Evolutionary conservation across 2,329 filamentous ascomycete species (phyloP).

Genomic region (Aspergillus sp.): DNA sequence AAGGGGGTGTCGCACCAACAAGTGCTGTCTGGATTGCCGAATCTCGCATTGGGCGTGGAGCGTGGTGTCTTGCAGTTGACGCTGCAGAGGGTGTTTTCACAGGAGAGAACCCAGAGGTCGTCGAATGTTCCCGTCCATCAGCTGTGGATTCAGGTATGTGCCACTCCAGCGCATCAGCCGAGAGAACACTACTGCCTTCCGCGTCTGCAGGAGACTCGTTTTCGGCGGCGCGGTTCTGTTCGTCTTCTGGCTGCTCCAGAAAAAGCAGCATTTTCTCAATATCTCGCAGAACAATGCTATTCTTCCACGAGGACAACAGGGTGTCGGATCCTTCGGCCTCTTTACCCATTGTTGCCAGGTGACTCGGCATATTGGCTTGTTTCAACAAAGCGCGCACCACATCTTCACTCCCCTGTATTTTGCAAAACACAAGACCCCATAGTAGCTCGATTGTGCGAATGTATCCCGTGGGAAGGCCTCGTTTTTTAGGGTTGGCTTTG

Average conservation of each 20-base stretch:
- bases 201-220: conserved; percentile 27
- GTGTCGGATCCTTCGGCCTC: conserved; percentile 51
- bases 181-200: conserved; percentile 31
- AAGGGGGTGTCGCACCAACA: background rate
- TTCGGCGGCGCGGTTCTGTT: conserved; percentile 29
- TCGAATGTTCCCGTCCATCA: conserved; percentile 17
- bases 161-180: conserved; percentile 32
- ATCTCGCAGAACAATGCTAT: conserved; percentile 59
- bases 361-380: conserved; percentile 39
- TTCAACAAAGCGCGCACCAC: conserved; percentile 56
- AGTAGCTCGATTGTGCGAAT: conserved; percentile 70
- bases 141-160: conserved; percentile 26
- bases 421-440: conserved; percentile 64
- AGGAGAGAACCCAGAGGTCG: conserved; percentile 23
- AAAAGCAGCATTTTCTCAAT: conserved; percentile 61
- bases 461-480: conserved; percentile 77
- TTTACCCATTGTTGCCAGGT: conserved; percentile 37
- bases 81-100: conserved; percentile 19
- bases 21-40: conserved; percentile 24
- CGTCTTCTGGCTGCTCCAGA: conserved; percentile 37
- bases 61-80: conserved; percentile 10
- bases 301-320: conserved; percentile 62
- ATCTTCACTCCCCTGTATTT: conserved; percentile 58
- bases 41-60: conserved; percentile 20
- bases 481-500: conserved; percentile 69